Percentiles rank a stretch among this genome's conserved stretches.
These are phyloP conservation scores for Hylodesmum podocarpum DNA, from an alignment of 306 rosid species.

Conservation along the genomic window DNA sequence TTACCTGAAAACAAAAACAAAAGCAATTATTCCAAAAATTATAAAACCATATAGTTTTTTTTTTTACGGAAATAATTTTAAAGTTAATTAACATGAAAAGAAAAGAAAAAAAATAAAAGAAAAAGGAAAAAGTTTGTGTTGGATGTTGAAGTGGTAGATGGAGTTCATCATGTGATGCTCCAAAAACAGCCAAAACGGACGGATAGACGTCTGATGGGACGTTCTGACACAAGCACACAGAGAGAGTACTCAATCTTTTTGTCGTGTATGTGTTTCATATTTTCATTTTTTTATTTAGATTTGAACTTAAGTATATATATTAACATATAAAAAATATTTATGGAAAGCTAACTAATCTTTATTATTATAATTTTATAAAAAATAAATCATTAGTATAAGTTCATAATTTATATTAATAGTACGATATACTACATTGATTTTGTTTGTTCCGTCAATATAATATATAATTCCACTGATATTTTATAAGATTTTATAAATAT, in stretches of 20 bases:
- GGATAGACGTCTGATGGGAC: slow-evolving; percentile 72
- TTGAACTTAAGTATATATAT: not conserved
- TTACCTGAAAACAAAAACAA: not conserved
- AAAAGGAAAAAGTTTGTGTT: not conserved
- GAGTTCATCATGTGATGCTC: slow-evolving; percentile 44
- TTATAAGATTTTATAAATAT: too few species aligned
- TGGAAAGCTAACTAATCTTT: not conserved
- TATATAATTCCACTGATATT: too few species aligned
- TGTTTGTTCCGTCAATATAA: too few species aligned
- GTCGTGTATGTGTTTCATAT: slow-evolving; percentile 13
- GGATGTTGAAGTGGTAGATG: slow-evolving; percentile 8
- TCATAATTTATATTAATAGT: too few species aligned
- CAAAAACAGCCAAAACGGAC: slow-evolving; percentile 52
- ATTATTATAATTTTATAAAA: not conserved
- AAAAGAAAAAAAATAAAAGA: not conserved
- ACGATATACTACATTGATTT: too few species aligned
- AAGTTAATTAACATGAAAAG: not conserved
- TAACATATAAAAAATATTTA: not conserved
- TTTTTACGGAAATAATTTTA: not conserved
- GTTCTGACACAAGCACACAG: slow-evolving; percentile 48
- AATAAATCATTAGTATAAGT: too few species aligned
- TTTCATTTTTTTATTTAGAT: not conserved
- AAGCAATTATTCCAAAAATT: not conserved
- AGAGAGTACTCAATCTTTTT: slow-evolving; percentile 25
- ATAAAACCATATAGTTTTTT: too few species aligned